Evolutionary conservation across 192 early-diverging fungal species (phyloP), one percentile per base, ranked within the genome.

Genomic region (Coemansia sp.): DNA sequence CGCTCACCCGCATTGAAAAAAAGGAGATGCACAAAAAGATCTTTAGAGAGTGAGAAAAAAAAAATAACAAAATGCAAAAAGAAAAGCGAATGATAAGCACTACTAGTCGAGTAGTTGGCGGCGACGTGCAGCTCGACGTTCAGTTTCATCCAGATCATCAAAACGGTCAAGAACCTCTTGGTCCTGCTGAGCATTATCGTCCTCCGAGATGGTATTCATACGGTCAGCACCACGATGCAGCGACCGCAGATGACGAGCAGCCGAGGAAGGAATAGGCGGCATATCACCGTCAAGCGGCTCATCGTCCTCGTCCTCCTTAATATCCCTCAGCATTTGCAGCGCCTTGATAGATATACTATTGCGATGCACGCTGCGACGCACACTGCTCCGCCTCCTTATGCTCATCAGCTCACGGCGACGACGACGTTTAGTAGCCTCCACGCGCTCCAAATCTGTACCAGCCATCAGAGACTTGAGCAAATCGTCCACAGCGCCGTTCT

Each of bases 401-500:
- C 80, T 82, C 80, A 82, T 82, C 46, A 82, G 51, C 68, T 85
- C 84, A 0, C 84, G 71, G 2, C 80, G 77, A 12, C 76, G 70
- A 5, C 80, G 64, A 41, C 76, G 76, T 55, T 84, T 84, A 27
- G 73, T 74, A 2, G 77, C 77, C 61, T 82, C 74, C 4, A 80
- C 72, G 0, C 85, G 78, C 53, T 90, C 90, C 39, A 91, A 59
- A 59, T 92, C 91, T 1, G 88, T 88, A 7, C 89, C 90, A 27
- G 87, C 86, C 70, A 89, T 81, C 32, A 93, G 81, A 31, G 86
- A 87, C 66, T 93, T 90, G 23, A 93, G 80, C 62, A 93, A 64
- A 69, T 90, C 89, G 53, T 93, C 92, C 76, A 93, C 91, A 37
- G 91, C 86, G 39, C 90, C 88, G 69, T 93, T 92, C 58, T 92